These are phyloP conservation scores for Encephalitozoon hellem DNA, from an alignment of 371 early-diverging fungal species.

Conservation along the genomic window DNA sequence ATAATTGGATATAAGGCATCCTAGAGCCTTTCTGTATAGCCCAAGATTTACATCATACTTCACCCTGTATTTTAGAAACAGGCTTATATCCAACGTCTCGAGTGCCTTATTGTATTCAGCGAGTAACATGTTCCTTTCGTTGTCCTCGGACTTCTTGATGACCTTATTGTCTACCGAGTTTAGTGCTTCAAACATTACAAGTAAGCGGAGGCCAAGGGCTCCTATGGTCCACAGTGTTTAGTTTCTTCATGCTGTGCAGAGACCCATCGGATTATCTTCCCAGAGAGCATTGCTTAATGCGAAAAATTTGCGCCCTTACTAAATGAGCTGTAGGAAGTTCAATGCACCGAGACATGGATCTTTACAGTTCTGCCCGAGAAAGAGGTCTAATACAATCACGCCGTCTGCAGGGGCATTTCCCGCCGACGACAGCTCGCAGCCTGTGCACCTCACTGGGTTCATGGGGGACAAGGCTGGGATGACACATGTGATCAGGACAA, in stretches of 20 bases:
- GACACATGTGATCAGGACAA: slow-evolving; percentile 96
- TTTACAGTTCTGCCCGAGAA: slow-evolving; percentile 94
- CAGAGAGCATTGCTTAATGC: not conserved
- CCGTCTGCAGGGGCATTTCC: slow-evolving; percentile 95
- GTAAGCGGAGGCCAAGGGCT: not conserved
- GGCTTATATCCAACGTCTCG: not conserved
- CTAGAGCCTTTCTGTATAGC: not conserved
- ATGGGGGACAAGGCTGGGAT: slow-evolving; percentile 98
- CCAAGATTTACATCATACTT: not conserved
- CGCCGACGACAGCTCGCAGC: slow-evolving; percentile 83
- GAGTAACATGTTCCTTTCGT: not conserved
- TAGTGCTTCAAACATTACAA: not conserved
- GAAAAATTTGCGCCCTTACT: slow-evolving; percentile 46
- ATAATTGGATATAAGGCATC: not conserved
- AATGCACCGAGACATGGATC: slow-evolving; percentile 92
- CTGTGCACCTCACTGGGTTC: slow-evolving; percentile 94
- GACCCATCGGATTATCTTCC: not conserved
- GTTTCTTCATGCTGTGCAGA: not conserved
- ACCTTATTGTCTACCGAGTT: not conserved
- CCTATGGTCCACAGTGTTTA: not conserved
- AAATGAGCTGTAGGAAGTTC: slow-evolving; percentile 63
- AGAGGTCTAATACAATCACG: slow-evolving; percentile 82
- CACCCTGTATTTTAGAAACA: not conserved
- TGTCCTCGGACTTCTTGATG: not conserved
- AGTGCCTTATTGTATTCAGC: not conserved